These are phyloP conservation scores for Zea luxurians DNA, from an alignment of 176 grass and related monocot species.

Conservation along the genomic window DNA sequence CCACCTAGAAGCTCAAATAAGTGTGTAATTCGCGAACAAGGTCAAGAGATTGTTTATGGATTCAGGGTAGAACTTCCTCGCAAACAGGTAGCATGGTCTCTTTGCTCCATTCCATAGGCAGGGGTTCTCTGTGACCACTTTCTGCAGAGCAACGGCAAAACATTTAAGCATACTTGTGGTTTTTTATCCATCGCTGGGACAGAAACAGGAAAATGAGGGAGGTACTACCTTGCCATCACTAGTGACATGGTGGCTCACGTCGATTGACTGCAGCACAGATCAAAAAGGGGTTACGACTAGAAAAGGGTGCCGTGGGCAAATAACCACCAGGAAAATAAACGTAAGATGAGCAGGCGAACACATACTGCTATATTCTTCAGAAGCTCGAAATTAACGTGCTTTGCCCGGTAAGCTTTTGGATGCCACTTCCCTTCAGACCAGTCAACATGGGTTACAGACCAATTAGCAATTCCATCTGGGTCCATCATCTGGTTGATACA, in stretches of 20 bases:
- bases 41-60: conserved; percentile 57
- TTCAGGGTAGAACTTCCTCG: conserved; percentile 72
- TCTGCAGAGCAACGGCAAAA: conserved; percentile 43
- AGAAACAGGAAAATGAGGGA: not conserved
- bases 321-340: not conserved
- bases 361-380: conserved; percentile 88
- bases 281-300: conserved; percentile 26
- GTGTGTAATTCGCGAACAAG: conserved; percentile 58
- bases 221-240: conserved; percentile 77
- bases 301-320: not conserved
- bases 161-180: not conserved
- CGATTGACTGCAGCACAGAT: conserved; percentile 69
- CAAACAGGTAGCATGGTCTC: conserved; percentile 73
- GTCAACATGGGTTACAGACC: conserved; percentile 96
- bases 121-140: conserved; percentile 48
- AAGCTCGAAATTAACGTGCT: conserved; percentile 71
- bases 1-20: conserved; percentile 33
- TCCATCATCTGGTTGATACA: conserved; percentile 69
- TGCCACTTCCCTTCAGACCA: conserved; percentile 99
- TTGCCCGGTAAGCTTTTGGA: conserved; percentile 82
- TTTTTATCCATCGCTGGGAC: not conserved
- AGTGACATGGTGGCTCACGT: conserved; percentile 80
- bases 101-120: conserved; percentile 70
- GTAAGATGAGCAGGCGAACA: conserved; percentile 24
- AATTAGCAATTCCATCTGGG: conserved; percentile 83